These are phyloP conservation scores for Hypericum androsaemum DNA, from an alignment of 345 rosid species.

Conservation along the genomic window DNA sequence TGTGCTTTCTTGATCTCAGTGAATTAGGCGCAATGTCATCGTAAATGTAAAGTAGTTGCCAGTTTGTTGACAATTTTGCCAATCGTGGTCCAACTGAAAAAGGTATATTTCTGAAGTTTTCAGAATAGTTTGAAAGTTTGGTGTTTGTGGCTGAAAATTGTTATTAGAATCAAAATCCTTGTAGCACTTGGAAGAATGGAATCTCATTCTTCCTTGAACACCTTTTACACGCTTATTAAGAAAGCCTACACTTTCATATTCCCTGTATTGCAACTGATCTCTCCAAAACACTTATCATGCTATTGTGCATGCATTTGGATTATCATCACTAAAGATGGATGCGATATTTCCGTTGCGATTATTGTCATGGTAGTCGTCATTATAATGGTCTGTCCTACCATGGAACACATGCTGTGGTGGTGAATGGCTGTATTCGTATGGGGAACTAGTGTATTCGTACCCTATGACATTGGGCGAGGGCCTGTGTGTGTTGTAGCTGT, in stretches of 20 bases:
- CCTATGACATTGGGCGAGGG: constrained; percentile 50
- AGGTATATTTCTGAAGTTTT: too few species aligned
- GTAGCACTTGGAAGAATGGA: constrained; percentile 30
- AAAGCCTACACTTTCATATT: constrained; percentile 12
- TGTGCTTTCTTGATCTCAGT: too few species aligned
- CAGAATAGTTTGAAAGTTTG: too few species aligned
- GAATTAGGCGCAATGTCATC: too few species aligned
- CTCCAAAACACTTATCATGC: constrained; percentile 22
- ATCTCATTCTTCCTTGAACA: constrained; percentile 32
- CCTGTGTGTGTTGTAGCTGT: constrained; percentile 50
- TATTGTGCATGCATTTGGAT: constrained; percentile 53
- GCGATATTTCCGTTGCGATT: constrained; percentile 36
- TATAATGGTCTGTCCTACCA: constrained; percentile 32
- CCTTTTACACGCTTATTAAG: constrained; percentile 20
- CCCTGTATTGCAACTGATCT: constrained; percentile 12
- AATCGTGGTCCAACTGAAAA: too few species aligned
- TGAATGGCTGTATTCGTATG: not conserved
- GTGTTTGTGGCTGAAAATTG: too few species aligned
- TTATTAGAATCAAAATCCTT: constrained; percentile 36
- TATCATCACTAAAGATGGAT: constrained; percentile 65
- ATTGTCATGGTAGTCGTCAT: constrained; percentile 24
- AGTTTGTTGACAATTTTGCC: too few species aligned
- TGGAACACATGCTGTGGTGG: constrained; percentile 21
- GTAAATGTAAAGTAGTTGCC: too few species aligned
- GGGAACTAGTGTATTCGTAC: constrained; percentile 31